Base-by-base conservation (phyloP, 2,329 filamentous ascomycete species). In the Fusarium secorum region DNA sequence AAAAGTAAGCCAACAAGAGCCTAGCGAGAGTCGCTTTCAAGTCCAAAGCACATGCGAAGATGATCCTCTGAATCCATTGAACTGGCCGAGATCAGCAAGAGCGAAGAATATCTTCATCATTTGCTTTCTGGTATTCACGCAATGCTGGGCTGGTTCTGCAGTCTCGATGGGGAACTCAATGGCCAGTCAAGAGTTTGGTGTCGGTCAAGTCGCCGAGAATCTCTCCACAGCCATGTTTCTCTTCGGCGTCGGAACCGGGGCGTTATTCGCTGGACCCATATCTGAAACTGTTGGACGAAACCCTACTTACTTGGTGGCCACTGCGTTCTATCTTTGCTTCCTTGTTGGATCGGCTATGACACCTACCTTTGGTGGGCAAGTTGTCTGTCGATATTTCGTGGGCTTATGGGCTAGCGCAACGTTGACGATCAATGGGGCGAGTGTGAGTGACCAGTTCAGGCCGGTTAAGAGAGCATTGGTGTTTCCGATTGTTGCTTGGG, bases 161-260 rank as follows among this genome's bases (percentile, higher is more conserved):
- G 85, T 0, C 85, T 89, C 54, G 83, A 88, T 65, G 83, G 8
- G 83, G 82, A 4, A 65, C 85, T 4, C 78, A 76, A 1, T 80
- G 67, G 85, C 83, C 0, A 80, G 81, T 1, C 70, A 66, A 22
- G 82, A 83, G 1, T 84, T 87, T 60, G 79, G 81, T 4, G 85
- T 88, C 0, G 82, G 82, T 35, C 79, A 85, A 35, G 83, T 87
- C 2, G 82, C 82, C 2, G 86, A 83, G 72, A 84, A 81, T n/a
- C 73, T 87, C 28, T 82, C 83, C 2, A 87, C 81, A 36, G 72
- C 75, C 0, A 38, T 78, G 5, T 79, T 76, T 22, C 66, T 82
- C 11, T 65, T 80, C 15, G 80, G 80, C 9, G 78, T 81, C 39
- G 72, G 80, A 3, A 45, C 81, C 6, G 80, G 79, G 2, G 80